Evolutionary conservation across 805 yeast genomes (phyloP), one percentile per base, ranked within the genome.

Genomic region (Candida maris): DNA sequence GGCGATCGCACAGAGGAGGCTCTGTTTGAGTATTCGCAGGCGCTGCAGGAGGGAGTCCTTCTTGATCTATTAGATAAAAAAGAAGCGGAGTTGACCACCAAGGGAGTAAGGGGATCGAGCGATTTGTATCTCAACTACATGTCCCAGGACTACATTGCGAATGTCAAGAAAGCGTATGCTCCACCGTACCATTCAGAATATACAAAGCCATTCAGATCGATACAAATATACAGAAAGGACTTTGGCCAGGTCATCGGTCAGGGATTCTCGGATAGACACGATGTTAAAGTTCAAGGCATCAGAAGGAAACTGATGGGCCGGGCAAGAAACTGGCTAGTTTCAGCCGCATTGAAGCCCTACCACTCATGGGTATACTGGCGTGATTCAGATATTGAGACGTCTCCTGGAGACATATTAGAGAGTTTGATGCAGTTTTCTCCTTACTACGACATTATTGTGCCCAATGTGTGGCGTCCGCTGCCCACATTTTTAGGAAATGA

Each of bases 401-500:
- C 85, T 47, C 89, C 91, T 0, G 87, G 86, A 5, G 70, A 80
- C 27, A 81, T 85, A 32, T 75, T 85, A 42, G 79, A 85, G 59
- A 80, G 74, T 52, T 65, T 85, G 62, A 84, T 85, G 91, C 70
- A 73, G 44, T 68, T 67, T 44, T 43, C 54, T 18, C 66, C 61
- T 37, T 73, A 75, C 45, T 80, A 70, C 54, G 95, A 85, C 53
- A 83, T 85, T 12, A 69, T 85, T 58, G 80, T 82, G 26, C 95
- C 87, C 19, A 87, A 93, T 54, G 96, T 93, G 22, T 93, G 98
- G 98, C 73, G 98, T 51, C 98, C 97, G 2, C 70, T 93, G 43
- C 98, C 98, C 3, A 82, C 80, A 30, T 93, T 89, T 63, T 73
- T 93, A 44, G 94, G 93, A 14, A 76, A 77, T 46, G 94, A 85